A percentile compares a stretch with the other conserved stretches of the same genome.
Conservation (phyloP, 75 land plant species). For the Pseudotsuga menziesii region DNA sequence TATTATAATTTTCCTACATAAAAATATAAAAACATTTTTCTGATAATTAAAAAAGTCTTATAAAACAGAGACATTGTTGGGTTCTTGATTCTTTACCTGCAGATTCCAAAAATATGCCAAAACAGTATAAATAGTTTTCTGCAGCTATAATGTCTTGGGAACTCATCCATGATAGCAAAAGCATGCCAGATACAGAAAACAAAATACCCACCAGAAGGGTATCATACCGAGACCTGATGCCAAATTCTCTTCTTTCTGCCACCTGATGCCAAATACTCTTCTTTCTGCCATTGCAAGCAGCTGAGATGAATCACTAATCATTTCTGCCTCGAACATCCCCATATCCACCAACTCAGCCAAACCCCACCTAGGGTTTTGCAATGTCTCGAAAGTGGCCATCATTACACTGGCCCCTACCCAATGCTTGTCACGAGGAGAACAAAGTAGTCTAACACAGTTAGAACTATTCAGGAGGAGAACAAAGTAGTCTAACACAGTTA, state of each 20-base stretch:
- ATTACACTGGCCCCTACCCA: conserved; percentile 56
- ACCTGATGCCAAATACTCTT: conserved; percentile 43
- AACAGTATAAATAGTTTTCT: conserved; percentile 65
- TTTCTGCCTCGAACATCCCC: conserved; percentile 88
- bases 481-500: no score
- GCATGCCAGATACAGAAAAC: conserved; percentile 62
- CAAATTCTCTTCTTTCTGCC: no score
- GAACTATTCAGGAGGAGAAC: no score
- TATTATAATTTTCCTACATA: no score
- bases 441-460: conserved; percentile 49
- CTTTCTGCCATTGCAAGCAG: conserved; percentile 72
- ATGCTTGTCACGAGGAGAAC: conserved; percentile 65
- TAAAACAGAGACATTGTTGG: conserved; percentile 38
- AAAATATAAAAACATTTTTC: no score
- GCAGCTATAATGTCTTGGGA: conserved; percentile 78
- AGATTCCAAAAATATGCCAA: conserved; percentile 78
- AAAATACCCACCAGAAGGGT: conserved; percentile 68
- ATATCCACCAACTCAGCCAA: conserved; percentile 64
- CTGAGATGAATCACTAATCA: conserved; percentile 82
- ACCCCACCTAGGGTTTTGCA: conserved; percentile 58
- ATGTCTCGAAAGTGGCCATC: conserved; percentile 76
- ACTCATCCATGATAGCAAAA: conserved; percentile 69
- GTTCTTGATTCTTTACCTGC: conserved; percentile 47
- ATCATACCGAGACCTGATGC: conserved; percentile 51
- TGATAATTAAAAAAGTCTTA: no score